Evolutionary conservation across 2,329 filamentous ascomycete species (phyloP).

Genomic region (Sporothrix luriei): DNA sequence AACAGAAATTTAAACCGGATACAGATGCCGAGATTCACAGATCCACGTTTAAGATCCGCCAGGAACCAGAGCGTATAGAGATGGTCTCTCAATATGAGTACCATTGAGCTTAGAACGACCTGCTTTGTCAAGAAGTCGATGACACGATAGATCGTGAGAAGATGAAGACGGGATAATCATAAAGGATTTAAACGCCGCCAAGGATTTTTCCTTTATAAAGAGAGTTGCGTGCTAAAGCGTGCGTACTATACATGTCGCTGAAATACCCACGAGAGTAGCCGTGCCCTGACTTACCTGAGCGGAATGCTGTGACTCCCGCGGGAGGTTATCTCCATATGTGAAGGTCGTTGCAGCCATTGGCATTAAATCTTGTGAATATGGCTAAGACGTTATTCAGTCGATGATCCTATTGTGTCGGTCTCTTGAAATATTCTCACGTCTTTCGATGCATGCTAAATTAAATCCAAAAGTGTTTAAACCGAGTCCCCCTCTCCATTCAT

Average conservation of each 20-base stretch:
- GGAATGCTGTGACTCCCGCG: background rate
- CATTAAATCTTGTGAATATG: too few relatives aligned
- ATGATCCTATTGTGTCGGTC: too few relatives aligned
- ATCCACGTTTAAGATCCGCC: slow-evolving; percentile 9
- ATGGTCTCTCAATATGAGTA: background rate
- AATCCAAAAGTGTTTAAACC: background rate
- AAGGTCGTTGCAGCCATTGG: too few relatives aligned
- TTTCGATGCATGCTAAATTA: background rate
- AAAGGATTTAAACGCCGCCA: background rate
- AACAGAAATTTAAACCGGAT: background rate
- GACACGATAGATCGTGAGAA: background rate
- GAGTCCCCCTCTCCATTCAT: background rate
- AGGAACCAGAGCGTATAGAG: background rate
- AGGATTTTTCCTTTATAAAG: background rate
- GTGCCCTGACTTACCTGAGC: background rate
- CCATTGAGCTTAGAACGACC: background rate
- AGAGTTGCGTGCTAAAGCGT: background rate
- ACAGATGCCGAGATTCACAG: slow-evolving; percentile 1
- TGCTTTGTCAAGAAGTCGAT: background rate
- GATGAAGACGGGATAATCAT: background rate
- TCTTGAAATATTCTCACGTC: background rate
- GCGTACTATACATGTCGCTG: too few relatives aligned
- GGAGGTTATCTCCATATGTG: too few relatives aligned
- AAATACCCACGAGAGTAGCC: too few relatives aligned
- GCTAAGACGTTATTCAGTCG: too few relatives aligned